Evolutionary conservation across 345 rosid genomes (phyloP).

Genomic region (Corymbia maculata): DNA sequence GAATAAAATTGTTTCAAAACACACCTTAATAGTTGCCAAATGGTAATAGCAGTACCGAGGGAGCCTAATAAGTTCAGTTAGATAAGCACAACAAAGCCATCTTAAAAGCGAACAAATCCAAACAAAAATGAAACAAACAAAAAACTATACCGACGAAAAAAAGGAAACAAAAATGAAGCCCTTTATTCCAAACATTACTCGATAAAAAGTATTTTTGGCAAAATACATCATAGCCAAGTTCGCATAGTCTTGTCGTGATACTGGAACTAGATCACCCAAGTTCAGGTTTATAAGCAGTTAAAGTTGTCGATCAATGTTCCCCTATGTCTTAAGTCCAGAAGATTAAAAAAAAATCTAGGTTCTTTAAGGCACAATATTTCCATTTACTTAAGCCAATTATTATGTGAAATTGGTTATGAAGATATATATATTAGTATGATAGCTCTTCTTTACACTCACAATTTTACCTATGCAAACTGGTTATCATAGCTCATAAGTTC

Average conservation of each 20-base stretch:
- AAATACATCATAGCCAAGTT: background rate
- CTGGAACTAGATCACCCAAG: background rate
- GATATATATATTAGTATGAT: background rate
- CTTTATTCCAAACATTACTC: background rate
- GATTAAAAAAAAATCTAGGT: background rate
- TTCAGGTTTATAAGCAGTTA: background rate
- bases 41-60: background rate
- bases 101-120: background rate
- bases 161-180: background rate
- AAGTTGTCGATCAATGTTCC: background rate
- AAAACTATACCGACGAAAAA: too few relatives aligned
- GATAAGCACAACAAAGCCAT: background rate
- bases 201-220: background rate
- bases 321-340: background rate
- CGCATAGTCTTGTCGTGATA: background rate
- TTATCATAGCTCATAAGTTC: background rate
- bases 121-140: too few relatives aligned
- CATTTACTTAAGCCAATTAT: background rate
- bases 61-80: too few relatives aligned
- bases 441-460: background rate
- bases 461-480: background rate
- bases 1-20: too few relatives aligned
- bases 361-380: background rate
- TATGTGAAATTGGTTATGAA: background rate
- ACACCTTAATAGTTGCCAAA: background rate